Conservation (phyloP, 2,329 filamentous ascomycete genomes). For the Rasamsonia emersonii region DNA sequence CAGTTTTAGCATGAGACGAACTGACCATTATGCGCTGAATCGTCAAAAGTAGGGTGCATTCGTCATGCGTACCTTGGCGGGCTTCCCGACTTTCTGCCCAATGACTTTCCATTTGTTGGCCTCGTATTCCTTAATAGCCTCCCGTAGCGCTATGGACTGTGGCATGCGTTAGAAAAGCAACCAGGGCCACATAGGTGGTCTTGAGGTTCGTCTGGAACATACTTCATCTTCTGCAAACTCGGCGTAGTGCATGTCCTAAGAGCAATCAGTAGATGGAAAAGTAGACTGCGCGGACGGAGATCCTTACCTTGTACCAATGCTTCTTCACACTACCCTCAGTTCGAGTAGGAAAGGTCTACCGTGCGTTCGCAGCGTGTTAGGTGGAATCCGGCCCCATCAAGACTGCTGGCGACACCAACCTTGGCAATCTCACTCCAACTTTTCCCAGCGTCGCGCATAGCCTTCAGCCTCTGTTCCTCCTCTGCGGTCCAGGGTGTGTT, state of each 20-base stretch:
- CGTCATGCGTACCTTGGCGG: constrained; percentile 68
- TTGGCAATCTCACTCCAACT: constrained; percentile 99
- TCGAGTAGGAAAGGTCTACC: constrained; percentile 85
- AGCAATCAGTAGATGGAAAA: constrained; percentile 19
- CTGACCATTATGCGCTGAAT: constrained; percentile 9
- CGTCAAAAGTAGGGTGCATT: no score
- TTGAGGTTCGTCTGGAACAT: constrained; percentile 16
- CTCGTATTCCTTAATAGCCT: constrained; percentile 97
- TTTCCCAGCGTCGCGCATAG: constrained; percentile 84
- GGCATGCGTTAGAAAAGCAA: constrained; percentile 3
- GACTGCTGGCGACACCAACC: constrained; percentile 55
- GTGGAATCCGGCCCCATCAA: no score
- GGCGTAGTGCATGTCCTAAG: constrained; percentile 91
- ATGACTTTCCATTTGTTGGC: constrained; percentile 98
- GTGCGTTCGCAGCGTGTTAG: constrained; percentile 7
- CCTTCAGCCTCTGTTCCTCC: constrained; percentile 85
- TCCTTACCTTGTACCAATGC: constrained; percentile 90
- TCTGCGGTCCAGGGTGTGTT: constrained; percentile 97
- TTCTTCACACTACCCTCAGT: constrained; percentile 99
- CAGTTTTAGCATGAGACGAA: constrained; percentile 16
- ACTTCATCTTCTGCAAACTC: constrained; percentile 98
- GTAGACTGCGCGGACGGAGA: constrained; percentile 1
- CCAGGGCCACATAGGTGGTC: background rate
- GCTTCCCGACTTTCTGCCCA: constrained; percentile 93
- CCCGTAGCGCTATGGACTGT: constrained; percentile 54